These are phyloP conservation scores for Rubia tinctorum DNA, from an alignment of 305 asterid genomes.

Conservation along the genomic window DNA sequence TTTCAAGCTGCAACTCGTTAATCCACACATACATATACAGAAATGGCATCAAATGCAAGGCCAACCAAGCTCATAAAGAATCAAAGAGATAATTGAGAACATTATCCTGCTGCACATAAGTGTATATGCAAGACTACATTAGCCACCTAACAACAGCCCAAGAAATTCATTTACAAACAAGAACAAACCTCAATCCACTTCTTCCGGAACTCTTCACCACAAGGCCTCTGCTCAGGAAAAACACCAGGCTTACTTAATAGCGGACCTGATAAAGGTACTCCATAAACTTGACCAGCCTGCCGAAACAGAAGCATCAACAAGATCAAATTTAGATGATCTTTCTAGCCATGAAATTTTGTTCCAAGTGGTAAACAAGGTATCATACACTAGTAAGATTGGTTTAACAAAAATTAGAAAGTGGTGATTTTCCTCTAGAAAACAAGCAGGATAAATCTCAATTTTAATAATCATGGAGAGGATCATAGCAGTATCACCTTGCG, in stretches of 20 bases:
- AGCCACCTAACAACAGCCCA: background rate
- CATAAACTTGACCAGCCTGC: slow-evolving; percentile 99
- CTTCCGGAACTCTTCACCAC: slow-evolving; percentile 83
- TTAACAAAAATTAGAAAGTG: slow-evolving; percentile 8
- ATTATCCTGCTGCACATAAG: background rate
- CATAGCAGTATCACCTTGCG: slow-evolving; percentile 61
- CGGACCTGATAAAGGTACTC: slow-evolving; percentile 87
- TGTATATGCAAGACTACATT: background rate
- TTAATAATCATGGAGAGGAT: slow-evolving; percentile 9
- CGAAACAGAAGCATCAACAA: slow-evolving; percentile 21
- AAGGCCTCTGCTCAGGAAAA: slow-evolving; percentile 86
- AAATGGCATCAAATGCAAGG: slow-evolving; percentile 5
- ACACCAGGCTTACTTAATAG: slow-evolving; percentile 63
- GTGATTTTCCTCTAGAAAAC: slow-evolving; percentile 1
- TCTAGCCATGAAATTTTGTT: background rate
- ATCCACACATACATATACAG: slow-evolving; percentile 5
- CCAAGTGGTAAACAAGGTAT: background rate
- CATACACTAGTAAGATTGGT: slow-evolving; percentile 10
- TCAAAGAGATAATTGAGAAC: background rate
- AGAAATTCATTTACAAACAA: background rate
- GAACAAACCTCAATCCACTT: slow-evolving; percentile 91
- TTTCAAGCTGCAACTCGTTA: background rate
- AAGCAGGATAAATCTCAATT: slow-evolving; percentile 5
- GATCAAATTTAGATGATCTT: slow-evolving; percentile 11
- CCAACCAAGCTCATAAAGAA: slow-evolving; percentile 4